phyloP scores from a whole-genome alignment of 495 filamentous ascomycete genomes.

The Penicillium angulare region DNA sequence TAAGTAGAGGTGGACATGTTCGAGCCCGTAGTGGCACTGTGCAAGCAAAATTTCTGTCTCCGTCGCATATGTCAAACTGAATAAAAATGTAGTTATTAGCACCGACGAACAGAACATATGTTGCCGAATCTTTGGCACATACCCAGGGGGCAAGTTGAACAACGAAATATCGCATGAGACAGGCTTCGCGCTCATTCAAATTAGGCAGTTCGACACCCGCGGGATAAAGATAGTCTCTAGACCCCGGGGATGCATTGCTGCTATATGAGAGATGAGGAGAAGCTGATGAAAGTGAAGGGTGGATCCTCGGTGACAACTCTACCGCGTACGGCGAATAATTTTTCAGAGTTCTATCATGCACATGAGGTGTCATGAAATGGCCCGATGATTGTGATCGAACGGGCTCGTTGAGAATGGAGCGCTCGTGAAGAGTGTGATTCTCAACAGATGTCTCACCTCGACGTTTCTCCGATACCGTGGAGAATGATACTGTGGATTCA shows the following conservation, averaged over 20 bases:
- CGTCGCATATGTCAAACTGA: slow-evolving; percentile 26
- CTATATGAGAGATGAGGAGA: slow-evolving; percentile 14
- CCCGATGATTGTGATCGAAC: slow-evolving; percentile 6
- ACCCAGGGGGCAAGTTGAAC: slow-evolving; percentile 30
- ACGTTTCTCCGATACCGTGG: slow-evolving; percentile 1
- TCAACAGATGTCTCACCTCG: slow-evolving; percentile 4
- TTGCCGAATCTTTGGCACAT: neutral
- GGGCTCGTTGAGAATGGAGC: slow-evolving; percentile 5
- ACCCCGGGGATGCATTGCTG: slow-evolving; percentile 11
- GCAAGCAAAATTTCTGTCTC: slow-evolving; percentile 30
- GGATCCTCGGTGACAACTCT: slow-evolving; percentile 10
- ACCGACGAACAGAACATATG: neutral
- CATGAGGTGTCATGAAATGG: slow-evolving; percentile 1
- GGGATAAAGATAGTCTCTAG: neutral
- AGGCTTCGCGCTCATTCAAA: slow-evolving; percentile 25
- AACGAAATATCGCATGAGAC: slow-evolving; percentile 32
- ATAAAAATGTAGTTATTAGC: neutral
- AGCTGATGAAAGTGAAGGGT: slow-evolving; percentile 9
- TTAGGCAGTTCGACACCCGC: slow-evolving; percentile 6
- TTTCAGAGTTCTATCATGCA: slow-evolving; percentile 1
- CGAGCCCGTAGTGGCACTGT: slow-evolving; percentile 29
- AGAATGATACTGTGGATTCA: neutral
- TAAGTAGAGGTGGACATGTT: slow-evolving; percentile 28
- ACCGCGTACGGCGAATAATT: slow-evolving; percentile 9
- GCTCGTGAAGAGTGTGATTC: slow-evolving; percentile 1